These are phyloP conservation scores for Stephania japonica DNA, from an alignment of 164 flowering plant species.

Conservation along the genomic window DNA sequence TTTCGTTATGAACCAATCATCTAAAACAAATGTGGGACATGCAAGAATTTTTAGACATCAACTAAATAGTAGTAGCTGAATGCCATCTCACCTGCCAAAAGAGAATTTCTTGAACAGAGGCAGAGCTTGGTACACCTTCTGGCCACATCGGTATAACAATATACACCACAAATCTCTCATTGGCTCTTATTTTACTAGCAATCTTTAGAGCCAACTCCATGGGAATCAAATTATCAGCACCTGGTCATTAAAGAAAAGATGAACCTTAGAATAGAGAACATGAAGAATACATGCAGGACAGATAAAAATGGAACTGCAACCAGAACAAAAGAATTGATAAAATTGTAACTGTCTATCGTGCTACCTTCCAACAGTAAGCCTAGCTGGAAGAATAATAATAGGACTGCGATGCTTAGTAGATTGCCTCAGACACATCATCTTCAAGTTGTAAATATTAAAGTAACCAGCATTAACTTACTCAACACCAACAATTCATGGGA, in stretches of 20 bases:
- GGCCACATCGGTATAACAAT: conserved; percentile 83
- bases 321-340: neutral
- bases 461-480: too few species aligned
- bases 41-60: neutral
- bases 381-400: too few species aligned
- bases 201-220: conserved; percentile 84
- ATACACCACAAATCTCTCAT: conserved; percentile 80
- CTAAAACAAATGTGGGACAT: neutral
- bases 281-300: neutral
- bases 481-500: too few species aligned
- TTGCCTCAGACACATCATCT: too few species aligned
- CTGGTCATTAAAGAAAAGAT: conserved; percentile 26
- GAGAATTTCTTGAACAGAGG: conserved; percentile 77
- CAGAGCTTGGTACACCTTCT: conserved; percentile 66
- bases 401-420: neutral
- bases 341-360: too few species aligned
- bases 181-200: conserved; percentile 70
- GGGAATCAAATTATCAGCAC: conserved; percentile 79
- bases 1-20: neutral
- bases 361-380: too few species aligned
- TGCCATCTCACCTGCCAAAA: conserved; percentile 65
- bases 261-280: neutral
- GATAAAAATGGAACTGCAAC: too few species aligned
- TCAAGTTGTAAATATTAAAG: too few species aligned
- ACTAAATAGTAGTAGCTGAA: neutral